Conservation (phyloP, 768 basidiomycete species). For the Xerocomus potaroensis region DNA sequence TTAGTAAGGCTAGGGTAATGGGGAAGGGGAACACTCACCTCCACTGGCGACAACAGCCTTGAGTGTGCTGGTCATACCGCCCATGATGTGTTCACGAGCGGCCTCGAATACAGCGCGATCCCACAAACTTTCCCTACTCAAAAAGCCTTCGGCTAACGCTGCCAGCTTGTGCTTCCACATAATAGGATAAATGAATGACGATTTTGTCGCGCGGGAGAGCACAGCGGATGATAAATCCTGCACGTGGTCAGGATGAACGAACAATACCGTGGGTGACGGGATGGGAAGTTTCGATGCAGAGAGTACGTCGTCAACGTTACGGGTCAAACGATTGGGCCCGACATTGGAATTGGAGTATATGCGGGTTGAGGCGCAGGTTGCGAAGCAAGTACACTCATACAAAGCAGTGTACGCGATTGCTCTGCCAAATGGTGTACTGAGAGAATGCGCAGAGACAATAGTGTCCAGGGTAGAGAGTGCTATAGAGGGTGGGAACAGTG, state of each 20-base stretch:
- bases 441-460: constrained; percentile 66
- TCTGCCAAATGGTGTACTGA: constrained; percentile 77
- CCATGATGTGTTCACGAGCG: constrained; percentile 57
- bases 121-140: constrained; percentile 80
- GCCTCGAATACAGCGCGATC: constrained; percentile 72
- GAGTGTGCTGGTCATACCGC: constrained; percentile 56
- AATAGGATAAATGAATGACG: constrained; percentile 51
- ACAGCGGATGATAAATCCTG: constrained; percentile 51
- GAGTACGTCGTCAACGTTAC: constrained; percentile 45
- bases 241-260: constrained; percentile 64
- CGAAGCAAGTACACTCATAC: constrained; percentile 70
- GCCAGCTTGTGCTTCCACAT: constrained; percentile 78
- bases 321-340: constrained; percentile 6
- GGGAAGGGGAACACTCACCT: constrained; percentile 51
- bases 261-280: constrained; percentile 76
- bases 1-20: neutral
- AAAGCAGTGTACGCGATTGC: constrained; percentile 76
- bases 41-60: constrained; percentile 70
- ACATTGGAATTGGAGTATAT: constrained; percentile 37
- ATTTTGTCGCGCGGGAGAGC: constrained; percentile 48
- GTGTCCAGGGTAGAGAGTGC: constrained; percentile 69
- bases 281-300: constrained; percentile 49
- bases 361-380: constrained; percentile 55
- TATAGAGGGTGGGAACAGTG: constrained; percentile 70
- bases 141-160: constrained; percentile 63